Conservation (phyloP, 441 rosid genomes). For the Brassica balearica region DNA sequence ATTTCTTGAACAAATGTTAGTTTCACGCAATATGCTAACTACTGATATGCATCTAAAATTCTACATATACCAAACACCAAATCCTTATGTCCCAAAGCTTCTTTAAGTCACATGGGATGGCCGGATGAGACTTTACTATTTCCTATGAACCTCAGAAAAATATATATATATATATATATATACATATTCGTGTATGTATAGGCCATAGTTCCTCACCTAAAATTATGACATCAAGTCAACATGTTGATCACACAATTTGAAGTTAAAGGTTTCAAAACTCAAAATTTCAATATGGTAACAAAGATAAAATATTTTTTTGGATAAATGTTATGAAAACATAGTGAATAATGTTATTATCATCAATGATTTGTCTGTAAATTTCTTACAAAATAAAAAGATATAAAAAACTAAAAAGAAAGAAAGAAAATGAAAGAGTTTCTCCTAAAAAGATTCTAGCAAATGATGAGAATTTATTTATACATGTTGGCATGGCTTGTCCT, state of each 20-base stretch:
- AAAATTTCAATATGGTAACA: not conserved
- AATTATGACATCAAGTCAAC: not conserved
- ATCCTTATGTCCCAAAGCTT: not conserved
- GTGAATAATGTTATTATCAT: not conserved
- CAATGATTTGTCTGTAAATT: not conserved
- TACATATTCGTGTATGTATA: not conserved
- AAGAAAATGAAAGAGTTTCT: no score
- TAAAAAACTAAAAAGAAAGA: not conserved
- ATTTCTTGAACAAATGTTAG: not conserved
- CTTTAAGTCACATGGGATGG: not conserved
- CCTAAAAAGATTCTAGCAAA: no score
- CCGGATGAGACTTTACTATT: not conserved
- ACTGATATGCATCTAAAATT: not conserved
- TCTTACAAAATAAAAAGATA: not conserved
- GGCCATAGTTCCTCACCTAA: not conserved
- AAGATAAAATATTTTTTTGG: not conserved
- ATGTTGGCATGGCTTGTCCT: no score
- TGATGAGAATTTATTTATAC: no score
- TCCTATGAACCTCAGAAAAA: not conserved
- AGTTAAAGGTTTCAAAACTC: not conserved
- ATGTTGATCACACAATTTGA: not conserved
- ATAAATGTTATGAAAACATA: not conserved
- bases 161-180: not conserved
- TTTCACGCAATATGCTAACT: not conserved
- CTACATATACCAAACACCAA: constrained; percentile 1